These are phyloP conservation scores for Colletotrichum euphorbiae DNA, from an alignment of 2,329 filamentous ascomycete genomes.

Conservation along the genomic window DNA sequence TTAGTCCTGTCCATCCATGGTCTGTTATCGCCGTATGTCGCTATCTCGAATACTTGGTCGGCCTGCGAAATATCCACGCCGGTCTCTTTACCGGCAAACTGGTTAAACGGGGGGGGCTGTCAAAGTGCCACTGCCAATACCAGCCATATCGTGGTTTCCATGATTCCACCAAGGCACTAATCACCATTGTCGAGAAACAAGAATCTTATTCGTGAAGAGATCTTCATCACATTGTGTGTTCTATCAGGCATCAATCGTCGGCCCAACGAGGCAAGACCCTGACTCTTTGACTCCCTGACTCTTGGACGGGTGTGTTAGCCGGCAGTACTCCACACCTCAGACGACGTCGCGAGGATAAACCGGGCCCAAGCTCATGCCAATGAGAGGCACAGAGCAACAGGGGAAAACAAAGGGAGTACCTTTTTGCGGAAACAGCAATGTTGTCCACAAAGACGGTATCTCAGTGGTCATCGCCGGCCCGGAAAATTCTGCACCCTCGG, in stretches of 20 bases:
- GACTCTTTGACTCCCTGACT: conserved; percentile 25
- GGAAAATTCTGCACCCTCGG: conserved; percentile 37
- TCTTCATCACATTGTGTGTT: conserved; percentile 22
- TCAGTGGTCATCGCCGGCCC: conserved; percentile 14
- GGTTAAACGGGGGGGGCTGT: conserved; percentile 1
- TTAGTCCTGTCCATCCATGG: not conserved
- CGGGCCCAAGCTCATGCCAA: conserved; percentile 10
- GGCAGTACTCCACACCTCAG: conserved; percentile 16
- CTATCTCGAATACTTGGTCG: not conserved
- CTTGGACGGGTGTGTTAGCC: conserved; percentile 14
- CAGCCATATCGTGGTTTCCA: conserved; percentile 25
- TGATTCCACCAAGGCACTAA: not conserved
- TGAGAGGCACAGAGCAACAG: conserved; percentile 2
- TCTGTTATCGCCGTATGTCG: not conserved
- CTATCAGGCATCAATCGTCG: conserved; percentile 6
- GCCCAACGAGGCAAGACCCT: conserved; percentile 34
- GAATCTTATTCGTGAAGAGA: conserved; percentile 8
- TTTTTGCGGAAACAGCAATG: not conserved
- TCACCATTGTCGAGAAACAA: not conserved
- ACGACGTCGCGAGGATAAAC: conserved; percentile 19
- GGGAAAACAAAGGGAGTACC: not conserved
- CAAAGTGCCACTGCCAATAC: not conserved
- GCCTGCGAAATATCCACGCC: not conserved
- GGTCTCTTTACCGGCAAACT: conserved; percentile 6
- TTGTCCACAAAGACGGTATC: too few species aligned